A percentile compares a stretch with the other conserved stretches of the same genome.
phyloP scores from a whole-genome alignment of 2,329 filamentous ascomycete genomes.

The Alternaria longipes region DNA sequence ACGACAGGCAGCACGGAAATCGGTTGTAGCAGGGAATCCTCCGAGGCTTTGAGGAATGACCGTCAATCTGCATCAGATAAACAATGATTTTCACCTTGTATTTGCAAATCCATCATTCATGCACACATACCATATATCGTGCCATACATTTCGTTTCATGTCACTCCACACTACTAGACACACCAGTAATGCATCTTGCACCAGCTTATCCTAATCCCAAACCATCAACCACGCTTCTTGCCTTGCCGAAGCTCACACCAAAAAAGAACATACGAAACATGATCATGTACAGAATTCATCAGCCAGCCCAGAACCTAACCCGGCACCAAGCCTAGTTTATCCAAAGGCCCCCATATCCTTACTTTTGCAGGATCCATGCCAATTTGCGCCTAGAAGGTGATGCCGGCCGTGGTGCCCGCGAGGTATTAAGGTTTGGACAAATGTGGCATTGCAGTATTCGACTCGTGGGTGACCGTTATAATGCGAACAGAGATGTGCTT shows the following conservation, averaged over 20 bases:
- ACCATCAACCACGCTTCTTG: background rate
- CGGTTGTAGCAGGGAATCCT: background rate
- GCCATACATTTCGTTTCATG: constrained; percentile 3
- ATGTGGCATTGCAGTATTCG: constrained; percentile 1
- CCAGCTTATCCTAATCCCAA: background rate
- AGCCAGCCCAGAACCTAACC: background rate
- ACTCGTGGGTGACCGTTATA: background rate
- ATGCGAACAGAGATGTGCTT: constrained; percentile 4
- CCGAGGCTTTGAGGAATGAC: background rate
- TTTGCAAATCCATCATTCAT: background rate
- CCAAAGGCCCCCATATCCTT: background rate
- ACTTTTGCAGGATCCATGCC: background rate
- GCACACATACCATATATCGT: background rate
- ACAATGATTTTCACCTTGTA: background rate
- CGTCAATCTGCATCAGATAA: background rate
- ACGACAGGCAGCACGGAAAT: too few relatives aligned
- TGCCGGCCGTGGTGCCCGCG: background rate
- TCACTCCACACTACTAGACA: background rate
- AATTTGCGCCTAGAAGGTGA: constrained; percentile 2
- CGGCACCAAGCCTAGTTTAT: background rate
- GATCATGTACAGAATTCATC: constrained; percentile 5
- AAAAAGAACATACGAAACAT: constrained; percentile 5
- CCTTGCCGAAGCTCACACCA: constrained; percentile 3
- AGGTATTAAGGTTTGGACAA: constrained; percentile 1
- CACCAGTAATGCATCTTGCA: background rate